Base-by-base conservation (phyloP, 2,329 filamentous ascomycete species). In the Conoideocrella luteorostrata region DNA sequence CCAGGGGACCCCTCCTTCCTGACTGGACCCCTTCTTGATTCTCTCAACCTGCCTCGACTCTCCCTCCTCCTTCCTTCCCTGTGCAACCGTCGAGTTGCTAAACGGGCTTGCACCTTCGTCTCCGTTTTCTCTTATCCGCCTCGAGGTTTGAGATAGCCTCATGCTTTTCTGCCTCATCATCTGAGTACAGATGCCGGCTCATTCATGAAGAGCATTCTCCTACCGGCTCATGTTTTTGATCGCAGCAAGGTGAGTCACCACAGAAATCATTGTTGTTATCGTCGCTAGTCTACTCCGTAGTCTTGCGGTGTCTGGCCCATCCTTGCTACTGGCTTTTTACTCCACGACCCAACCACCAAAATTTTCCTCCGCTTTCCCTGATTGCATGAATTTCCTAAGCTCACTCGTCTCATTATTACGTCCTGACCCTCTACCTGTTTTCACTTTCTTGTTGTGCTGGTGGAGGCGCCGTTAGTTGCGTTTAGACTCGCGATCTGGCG, bases 201-300 rank as follows among this genome's bases (percentile, higher is more conserved):
- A 39, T 41, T 41, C 13, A 12, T 24, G 22, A 37, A 24, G 36
- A 21, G 20, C n/a, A 15, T 43, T 33, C 20, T n/a, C 36, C 13
- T n/a, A 18, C 24, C 22, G 35, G 28, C 29, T 36, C 11, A 22
- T 21, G 18, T 21, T 22, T 29, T 23, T 26, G 13, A 15, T 30
- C 18, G n/a, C 41, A 26, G 43, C 24, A 26, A 45, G 47, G 49
- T 50, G 42, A 50, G 49, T 50, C 39, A 41, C 23, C 38, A 15
- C 4, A 40, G 10, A 39, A 24, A 10, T 28, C 24, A 20, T 33
- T 46, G 26, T 44, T 44, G 47, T 48, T 33, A 24, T 45, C 43
- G 34, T 34, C 24, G 41, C 24, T 29, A 12, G 22, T 22, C 6
- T 32, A 23, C 41, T 18, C 23, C 36, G 18, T 39, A 10, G 34